Percentiles rank a stretch among this genome's conserved stretches.
Conservation (phyloP, 1,284 basidiomycete species). For the Inonotus hispidus region DNA sequence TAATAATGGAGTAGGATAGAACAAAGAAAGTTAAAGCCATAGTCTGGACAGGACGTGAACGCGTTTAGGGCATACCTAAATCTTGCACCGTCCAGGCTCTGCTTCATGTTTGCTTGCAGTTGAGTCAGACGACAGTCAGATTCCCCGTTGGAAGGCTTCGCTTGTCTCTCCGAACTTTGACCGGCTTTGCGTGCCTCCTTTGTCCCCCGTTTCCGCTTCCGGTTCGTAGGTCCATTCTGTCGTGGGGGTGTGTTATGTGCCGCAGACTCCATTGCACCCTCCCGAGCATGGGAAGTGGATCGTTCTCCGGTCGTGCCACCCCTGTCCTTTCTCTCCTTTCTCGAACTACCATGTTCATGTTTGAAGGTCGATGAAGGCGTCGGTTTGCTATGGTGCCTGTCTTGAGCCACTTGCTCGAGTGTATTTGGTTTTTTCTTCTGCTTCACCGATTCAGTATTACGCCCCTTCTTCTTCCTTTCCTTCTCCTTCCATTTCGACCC, state of each 20-base stretch:
- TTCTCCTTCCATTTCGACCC: constrained; percentile 27
- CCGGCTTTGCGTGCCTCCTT: background rate
- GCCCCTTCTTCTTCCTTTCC: constrained; percentile 30
- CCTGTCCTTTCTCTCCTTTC: background rate
- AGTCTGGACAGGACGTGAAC: background rate
- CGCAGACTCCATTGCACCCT: background rate
- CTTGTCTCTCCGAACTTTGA: constrained; percentile 14
- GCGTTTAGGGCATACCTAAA: constrained; percentile 53
- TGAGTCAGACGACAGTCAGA: constrained; percentile 46
- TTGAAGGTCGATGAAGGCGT: background rate
- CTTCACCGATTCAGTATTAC: constrained; percentile 22
- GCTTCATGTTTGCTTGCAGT: constrained; percentile 71
- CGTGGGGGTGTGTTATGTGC: background rate
- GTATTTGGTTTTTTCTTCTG: background rate
- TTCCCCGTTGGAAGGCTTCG: constrained; percentile 5
- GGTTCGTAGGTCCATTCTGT: background rate
- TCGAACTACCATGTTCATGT: background rate
- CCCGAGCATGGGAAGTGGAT: background rate
- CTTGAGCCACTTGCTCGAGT: background rate
- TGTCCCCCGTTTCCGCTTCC: constrained; percentile 17
- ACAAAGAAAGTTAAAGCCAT: background rate
- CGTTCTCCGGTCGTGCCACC: no score
- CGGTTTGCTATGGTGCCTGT: background rate
- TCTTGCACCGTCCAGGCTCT: constrained; percentile 76
- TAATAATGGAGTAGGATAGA: constrained; percentile 26